Conservation (phyloP, 208 protist species). For the Leishmania amazonensis region DNA sequence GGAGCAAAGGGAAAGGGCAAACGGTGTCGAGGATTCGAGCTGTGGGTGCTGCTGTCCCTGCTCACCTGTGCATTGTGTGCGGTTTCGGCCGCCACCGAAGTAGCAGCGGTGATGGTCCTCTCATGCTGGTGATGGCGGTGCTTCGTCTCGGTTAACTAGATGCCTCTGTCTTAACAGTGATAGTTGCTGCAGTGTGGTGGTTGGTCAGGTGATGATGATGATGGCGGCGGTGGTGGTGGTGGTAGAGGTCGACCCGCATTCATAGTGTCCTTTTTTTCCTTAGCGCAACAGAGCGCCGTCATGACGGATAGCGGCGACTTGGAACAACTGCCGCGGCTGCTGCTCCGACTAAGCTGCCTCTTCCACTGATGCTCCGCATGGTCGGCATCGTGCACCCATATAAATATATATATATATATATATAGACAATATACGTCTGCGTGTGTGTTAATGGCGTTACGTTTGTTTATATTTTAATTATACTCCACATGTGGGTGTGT, state of each 20-base stretch:
- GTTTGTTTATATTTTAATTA: not conserved
- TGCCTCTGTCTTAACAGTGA: not conserved
- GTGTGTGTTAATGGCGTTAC: too few relatives aligned
- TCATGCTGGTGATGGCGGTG: not conserved
- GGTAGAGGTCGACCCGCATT: too few relatives aligned
- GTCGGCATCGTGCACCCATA: too few relatives aligned
- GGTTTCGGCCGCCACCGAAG: not conserved
- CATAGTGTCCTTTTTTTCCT: too few relatives aligned
- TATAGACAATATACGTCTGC: too few relatives aligned
- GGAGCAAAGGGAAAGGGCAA: too few relatives aligned
- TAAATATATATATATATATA: too few relatives aligned
- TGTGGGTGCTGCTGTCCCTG: not conserved
- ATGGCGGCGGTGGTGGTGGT: too few relatives aligned
- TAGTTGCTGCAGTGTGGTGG: not conserved
- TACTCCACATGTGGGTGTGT: not conserved
- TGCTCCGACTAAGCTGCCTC: not conserved
- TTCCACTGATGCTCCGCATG: not conserved
- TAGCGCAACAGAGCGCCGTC: not conserved
- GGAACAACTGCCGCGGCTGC: not conserved
- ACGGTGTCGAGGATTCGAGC: too few relatives aligned
- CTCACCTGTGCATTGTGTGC: not conserved
- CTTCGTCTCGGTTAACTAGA: not conserved
- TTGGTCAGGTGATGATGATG: not conserved
- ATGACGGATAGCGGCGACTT: not conserved
- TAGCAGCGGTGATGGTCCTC: not conserved